Evolutionary conservation across 2,329 filamentous ascomycete species (phyloP).

Genomic region (Scytalidium sp.): DNA sequence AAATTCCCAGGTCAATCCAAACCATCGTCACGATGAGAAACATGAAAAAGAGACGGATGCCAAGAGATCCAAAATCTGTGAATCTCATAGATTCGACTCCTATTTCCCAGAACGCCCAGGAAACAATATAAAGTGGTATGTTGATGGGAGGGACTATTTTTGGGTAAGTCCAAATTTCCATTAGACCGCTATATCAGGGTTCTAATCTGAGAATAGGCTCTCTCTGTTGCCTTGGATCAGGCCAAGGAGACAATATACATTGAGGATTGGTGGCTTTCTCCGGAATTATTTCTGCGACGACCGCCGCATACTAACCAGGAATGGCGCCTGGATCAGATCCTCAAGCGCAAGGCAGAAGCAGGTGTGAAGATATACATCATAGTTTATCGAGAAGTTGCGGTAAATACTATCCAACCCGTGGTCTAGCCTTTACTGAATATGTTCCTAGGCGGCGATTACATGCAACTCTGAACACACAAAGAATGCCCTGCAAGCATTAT

Average conservation of each 20-base stretch:
- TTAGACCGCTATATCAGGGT: conserved; percentile 4
- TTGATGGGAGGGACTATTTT: conserved; percentile 93
- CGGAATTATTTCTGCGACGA: conserved; percentile 79
- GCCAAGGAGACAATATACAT: conserved; percentile 96
- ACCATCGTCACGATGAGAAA: conserved; percentile 91
- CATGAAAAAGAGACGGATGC: conserved; percentile 82
- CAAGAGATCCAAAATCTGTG: conserved; percentile 69
- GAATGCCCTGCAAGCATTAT: conserved; percentile 74
- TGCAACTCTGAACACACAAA: conserved; percentile 95
- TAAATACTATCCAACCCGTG: conserved; percentile 4
- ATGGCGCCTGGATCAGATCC: conserved; percentile 79
- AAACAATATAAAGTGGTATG: conserved; percentile 94
- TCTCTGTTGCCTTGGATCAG: conserved; percentile 83
- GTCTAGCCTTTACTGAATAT: conserved; percentile 13
- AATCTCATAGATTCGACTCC: conserved; percentile 80
- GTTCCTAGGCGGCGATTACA: conserved; percentile 71
- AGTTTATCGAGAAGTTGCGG: conserved; percentile 75
- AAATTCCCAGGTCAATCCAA: conserved; percentile 62
- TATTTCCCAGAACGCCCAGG: conserved; percentile 85
- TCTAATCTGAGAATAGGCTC: conserved; percentile 46
- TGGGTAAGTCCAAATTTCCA: conserved; percentile 49
- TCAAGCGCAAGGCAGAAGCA: conserved; percentile 86
- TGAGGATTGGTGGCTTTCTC: conserved; percentile 94
- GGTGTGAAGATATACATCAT: conserved; percentile 94
- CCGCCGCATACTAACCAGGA: conserved; percentile 81